These are phyloP conservation scores for Pyronema omphalodes DNA, from an alignment of 495 filamentous ascomycete species.

Conservation along the genomic window DNA sequence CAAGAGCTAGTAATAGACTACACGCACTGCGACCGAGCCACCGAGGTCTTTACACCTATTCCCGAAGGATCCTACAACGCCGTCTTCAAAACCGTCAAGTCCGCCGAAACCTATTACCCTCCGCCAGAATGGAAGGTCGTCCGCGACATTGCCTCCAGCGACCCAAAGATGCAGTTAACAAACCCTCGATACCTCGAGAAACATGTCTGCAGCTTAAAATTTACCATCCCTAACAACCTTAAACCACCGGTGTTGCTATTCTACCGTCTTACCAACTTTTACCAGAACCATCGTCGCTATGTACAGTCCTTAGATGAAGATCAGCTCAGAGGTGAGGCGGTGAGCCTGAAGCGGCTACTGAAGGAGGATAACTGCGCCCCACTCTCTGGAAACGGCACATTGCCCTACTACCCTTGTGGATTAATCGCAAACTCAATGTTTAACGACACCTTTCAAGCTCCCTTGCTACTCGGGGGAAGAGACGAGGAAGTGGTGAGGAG, in stretches of 20 bases:
- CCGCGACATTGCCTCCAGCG: slow-evolving; percentile 14
- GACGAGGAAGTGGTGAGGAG: slow-evolving; percentile 8
- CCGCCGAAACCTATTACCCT: slow-evolving; percentile 8
- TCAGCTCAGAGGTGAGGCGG: slow-evolving; percentile 59
- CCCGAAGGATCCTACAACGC: slow-evolving; percentile 37
- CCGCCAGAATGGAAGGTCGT: slow-evolving; percentile 17
- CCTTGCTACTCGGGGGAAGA: slow-evolving; percentile 33
- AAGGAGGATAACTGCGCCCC: slow-evolving; percentile 51
- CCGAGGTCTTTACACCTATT: slow-evolving; percentile 30
- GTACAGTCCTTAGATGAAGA: slow-evolving; percentile 69
- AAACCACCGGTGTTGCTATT: slow-evolving; percentile 70
- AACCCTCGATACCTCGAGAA: slow-evolving; percentile 6
- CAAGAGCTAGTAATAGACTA: slow-evolving; percentile 86
- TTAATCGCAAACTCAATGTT: slow-evolving; percentile 92
- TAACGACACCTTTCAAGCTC: slow-evolving; percentile 72
- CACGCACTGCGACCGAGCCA: slow-evolving; percentile 44
- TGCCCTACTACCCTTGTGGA: slow-evolving; percentile 85
- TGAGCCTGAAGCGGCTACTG: slow-evolving; percentile 41
- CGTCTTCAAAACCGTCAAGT: slow-evolving; percentile 42
- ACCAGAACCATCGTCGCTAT: slow-evolving; percentile 96
- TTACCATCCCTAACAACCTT: slow-evolving; percentile 61
- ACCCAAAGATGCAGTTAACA: slow-evolving; percentile 6
- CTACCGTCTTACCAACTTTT: slow-evolving; percentile 94
- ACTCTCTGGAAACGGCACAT: slow-evolving; percentile 36
- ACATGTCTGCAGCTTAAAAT: slow-evolving; percentile 46